Conservation (phyloP, 2,329 filamentous ascomycete species). For the Penicillium concentricum region DNA sequence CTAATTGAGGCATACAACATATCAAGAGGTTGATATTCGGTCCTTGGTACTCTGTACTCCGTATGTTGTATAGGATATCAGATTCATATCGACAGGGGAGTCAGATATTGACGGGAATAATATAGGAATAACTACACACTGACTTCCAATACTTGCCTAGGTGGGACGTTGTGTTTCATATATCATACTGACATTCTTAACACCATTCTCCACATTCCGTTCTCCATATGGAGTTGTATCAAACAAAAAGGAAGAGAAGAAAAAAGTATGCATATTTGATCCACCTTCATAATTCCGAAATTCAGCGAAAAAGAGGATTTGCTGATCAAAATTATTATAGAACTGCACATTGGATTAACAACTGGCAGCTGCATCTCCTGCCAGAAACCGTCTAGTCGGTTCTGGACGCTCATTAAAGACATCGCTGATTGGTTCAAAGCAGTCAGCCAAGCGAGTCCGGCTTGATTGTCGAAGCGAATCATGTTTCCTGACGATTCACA, state of each 20-base stretch:
- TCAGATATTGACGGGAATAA: neutral
- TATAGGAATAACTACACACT: neutral
- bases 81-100: neutral
- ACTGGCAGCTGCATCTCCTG: neutral
- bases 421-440: neutral
- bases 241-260: neutral
- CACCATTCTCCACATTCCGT: neutral
- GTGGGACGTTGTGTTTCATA: neutral
- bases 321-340: neutral
- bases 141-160: neutral
- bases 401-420: too few relatives aligned
- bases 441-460: neutral
- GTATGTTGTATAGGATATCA: neutral
- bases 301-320: neutral
- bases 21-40: too few relatives aligned
- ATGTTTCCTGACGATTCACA: neutral
- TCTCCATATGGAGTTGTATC: neutral
- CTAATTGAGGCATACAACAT: neutral
- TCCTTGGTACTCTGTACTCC: too few relatives aligned
- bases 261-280: neutral
- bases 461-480: neutral
- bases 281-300: neutral
- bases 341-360: neutral
- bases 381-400: neutral
- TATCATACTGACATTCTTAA: neutral